phyloP scores from a whole-genome alignment of 345 rosid genomes.

The Jatropha curcas region DNA sequence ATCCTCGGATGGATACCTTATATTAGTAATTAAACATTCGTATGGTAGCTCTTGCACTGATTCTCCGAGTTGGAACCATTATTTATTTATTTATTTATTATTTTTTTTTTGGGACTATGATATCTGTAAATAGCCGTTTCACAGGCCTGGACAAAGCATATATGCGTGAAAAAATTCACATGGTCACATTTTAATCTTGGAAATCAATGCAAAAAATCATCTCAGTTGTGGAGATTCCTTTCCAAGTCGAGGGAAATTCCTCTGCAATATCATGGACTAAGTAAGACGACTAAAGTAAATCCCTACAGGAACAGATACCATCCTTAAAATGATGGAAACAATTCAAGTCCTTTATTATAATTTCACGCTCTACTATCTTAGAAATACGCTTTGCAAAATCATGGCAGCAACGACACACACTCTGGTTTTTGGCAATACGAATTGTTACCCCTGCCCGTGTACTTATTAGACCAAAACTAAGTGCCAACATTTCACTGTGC shows the following conservation, averaged over 20 bases:
- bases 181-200: no score
- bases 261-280: background rate
- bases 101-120: no score
- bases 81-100: no score
- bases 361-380: constrained; percentile 39
- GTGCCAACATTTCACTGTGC: constrained; percentile 60
- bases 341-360: constrained; percentile 43
- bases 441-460: constrained; percentile 33
- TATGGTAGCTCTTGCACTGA: no score
- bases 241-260: no score
- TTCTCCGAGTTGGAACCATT: no score
- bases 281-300: background rate
- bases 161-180: no score
- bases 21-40: no score
- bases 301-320: constrained; percentile 46
- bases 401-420: constrained; percentile 43
- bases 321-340: constrained; percentile 48
- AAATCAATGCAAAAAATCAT: no score
- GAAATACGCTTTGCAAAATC: constrained; percentile 37
- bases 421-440: constrained; percentile 43
- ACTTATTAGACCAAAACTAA: constrained; percentile 53
- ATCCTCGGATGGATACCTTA: no score
- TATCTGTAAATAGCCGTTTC: no score
- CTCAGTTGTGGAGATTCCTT: background rate
- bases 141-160: background rate